A percentile compares a stretch with the other conserved stretches of the same genome.
These are phyloP conservation scores for Leishmania braziliensis DNA, from an alignment of 208 protist genomes.

Conservation along the genomic window DNA sequence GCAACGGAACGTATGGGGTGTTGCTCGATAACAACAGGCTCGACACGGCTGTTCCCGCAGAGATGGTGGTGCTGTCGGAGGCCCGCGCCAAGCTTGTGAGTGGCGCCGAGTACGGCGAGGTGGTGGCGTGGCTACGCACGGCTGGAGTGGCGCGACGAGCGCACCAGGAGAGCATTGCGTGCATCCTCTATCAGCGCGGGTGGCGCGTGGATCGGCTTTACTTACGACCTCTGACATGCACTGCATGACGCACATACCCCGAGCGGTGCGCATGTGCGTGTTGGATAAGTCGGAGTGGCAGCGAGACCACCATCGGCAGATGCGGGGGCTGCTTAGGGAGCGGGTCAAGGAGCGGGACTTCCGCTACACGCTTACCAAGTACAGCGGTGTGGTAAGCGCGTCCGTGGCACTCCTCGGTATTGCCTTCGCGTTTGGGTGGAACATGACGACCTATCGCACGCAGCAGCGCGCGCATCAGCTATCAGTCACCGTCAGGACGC, in stretches of 20 bases:
- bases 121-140: constrained; percentile 79
- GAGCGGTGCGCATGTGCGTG: constrained; percentile 60
- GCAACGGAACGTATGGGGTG: constrained; percentile 75
- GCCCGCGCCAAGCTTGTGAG: constrained; percentile 51
- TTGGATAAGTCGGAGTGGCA: constrained; percentile 74
- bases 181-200: constrained; percentile 73
- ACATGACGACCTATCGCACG: constrained; percentile 59
- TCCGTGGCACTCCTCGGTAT: constrained; percentile 70
- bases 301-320: constrained; percentile 67
- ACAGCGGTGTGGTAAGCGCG: constrained; percentile 69
- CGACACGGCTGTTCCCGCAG: constrained; percentile 71
- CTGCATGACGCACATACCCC: constrained; percentile 63
- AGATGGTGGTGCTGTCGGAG: constrained; percentile 64
- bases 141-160: constrained; percentile 65
- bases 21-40: constrained; percentile 87
- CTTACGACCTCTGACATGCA: constrained; percentile 71
- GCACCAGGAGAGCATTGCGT: constrained; percentile 76
- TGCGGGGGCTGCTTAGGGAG: constrained; percentile 67
- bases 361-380: constrained; percentile 71
- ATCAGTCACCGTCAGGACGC: constrained; percentile 46
- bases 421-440: constrained; percentile 65
- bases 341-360: constrained; percentile 72
- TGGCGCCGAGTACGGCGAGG: constrained; percentile 49
- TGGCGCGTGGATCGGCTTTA: constrained; percentile 86
- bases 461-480: constrained; percentile 61